phyloP scores from a whole-genome alignment of 352 stramenopile genomes.

The Globisporangium middletonii region DNA sequence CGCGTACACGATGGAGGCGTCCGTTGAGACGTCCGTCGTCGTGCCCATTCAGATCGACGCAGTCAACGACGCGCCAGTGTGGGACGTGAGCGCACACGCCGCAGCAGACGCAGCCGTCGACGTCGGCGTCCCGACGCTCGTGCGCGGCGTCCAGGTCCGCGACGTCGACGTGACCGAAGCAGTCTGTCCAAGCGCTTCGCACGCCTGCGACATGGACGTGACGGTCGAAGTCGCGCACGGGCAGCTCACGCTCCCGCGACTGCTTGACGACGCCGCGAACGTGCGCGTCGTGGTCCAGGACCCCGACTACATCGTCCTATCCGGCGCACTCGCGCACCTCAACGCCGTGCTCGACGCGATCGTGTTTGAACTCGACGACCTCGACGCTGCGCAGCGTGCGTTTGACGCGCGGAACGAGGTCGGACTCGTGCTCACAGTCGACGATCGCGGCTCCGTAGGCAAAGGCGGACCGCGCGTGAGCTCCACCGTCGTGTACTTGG shows the following conservation, averaged over 20 bases:
- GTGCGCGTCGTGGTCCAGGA: constrained; percentile 3
- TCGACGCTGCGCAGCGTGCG: constrained; percentile 8
- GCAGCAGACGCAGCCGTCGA: constrained; percentile 6
- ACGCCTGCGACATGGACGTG: constrained; percentile 46
- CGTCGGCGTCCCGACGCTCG: constrained; percentile 13
- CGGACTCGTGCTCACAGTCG: constrained; percentile 42
- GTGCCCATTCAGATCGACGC: constrained; percentile 35
- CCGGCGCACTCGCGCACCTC: constrained; percentile 23
- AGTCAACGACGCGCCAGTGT: constrained; percentile 56
- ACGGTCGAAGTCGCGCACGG: constrained; percentile 40
- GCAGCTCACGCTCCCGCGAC: constrained; percentile 26
- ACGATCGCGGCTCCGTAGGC: constrained; percentile 49
- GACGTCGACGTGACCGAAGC: constrained; percentile 35
- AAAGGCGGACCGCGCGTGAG: constrained; percentile 42
- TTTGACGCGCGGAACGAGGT: constrained; percentile 18
- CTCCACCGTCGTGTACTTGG: constrained; percentile 20
- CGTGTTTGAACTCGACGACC: constrained; percentile 35
- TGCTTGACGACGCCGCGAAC: constrained; percentile 3
- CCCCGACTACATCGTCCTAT: constrained; percentile 27
- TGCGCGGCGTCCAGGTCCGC: constrained; percentile 32
- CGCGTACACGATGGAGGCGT: constrained; percentile 33
- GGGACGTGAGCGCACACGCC: constrained; percentile 28
- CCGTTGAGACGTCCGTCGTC: constrained; percentile 15
- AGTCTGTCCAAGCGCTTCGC: neutral
- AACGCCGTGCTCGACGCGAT: constrained; percentile 41